Conservation (phyloP, 306 rosid genomes). For the Quercus berberidifolia region DNA sequence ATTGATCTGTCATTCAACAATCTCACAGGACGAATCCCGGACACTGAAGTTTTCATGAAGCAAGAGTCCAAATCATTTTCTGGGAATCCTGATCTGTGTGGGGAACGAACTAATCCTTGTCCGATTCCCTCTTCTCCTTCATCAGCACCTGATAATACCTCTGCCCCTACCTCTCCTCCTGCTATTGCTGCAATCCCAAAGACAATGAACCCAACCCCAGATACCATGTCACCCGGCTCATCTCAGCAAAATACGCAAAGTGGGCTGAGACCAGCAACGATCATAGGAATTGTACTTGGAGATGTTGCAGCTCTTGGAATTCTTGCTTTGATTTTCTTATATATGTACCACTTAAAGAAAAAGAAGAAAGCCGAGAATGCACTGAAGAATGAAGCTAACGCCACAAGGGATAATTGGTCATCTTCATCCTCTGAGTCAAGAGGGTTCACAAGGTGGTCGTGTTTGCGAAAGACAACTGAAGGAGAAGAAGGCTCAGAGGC, state of each 20-base stretch:
- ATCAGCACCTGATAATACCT: constrained; percentile 28
- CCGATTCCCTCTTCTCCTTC: constrained; percentile 60
- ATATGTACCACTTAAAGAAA: constrained; percentile 46
- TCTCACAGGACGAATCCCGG: constrained; percentile 63
- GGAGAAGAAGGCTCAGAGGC: constrained; percentile 44
- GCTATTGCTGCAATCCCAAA: constrained; percentile 87
- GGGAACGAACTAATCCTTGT: constrained; percentile 47
- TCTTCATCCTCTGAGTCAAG: constrained; percentile 56
- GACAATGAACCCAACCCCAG: constrained; percentile 32
- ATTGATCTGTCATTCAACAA: constrained; percentile 80
- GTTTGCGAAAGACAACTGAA: constrained; percentile 59
- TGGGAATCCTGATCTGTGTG: constrained; percentile 68
- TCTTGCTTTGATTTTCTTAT: constrained; percentile 44
- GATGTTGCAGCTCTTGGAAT: constrained; percentile 52
- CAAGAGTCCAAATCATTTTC: constrained; percentile 37
- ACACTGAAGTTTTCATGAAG: constrained; percentile 32
- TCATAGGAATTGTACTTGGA: constrained; percentile 70
- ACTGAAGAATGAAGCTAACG: constrained; percentile 32
- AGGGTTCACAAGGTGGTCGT: constrained; percentile 78
- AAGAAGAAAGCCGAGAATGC: constrained; percentile 32
- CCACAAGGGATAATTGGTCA: constrained; percentile 35
- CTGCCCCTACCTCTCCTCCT: constrained; percentile 63
- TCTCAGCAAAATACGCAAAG: constrained; percentile 4
- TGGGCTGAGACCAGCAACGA: constrained; percentile 47
- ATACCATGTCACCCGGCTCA: constrained; percentile 18